phyloP scores from a whole-genome alignment of 2,329 filamentous ascomycete species.

The Coniella lustricola region DNA sequence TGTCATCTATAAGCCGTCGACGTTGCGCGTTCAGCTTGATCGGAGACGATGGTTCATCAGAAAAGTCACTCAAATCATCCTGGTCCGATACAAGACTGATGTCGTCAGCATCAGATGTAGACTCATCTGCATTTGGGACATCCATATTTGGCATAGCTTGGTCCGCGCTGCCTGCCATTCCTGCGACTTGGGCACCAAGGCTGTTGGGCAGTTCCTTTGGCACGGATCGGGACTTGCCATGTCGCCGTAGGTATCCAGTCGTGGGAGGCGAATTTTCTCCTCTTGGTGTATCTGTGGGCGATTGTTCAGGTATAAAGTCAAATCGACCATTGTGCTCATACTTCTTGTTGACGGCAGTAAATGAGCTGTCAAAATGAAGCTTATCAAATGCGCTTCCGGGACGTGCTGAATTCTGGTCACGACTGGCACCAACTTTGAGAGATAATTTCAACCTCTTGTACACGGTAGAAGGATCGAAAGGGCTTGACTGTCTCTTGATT shows the following conservation, averaged over 20 bases:
- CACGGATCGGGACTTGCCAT: slow-evolving; percentile 34
- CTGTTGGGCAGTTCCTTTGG: slow-evolving; percentile 29
- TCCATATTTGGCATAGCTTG: slow-evolving; percentile 30
- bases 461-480: slow-evolving; percentile 51
- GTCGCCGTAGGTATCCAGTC: slow-evolving; percentile 41
- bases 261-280: slow-evolving; percentile 33
- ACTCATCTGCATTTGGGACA: slow-evolving; percentile 32
- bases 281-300: slow-evolving; percentile 22
- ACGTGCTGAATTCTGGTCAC: slow-evolving; percentile 22
- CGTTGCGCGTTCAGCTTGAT: slow-evolving; percentile 41
- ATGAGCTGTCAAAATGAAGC: slow-evolving; percentile 45
- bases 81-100: slow-evolving; percentile 48
- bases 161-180: slow-evolving; percentile 29
- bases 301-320: slow-evolving; percentile 34
- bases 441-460: slow-evolving; percentile 51
- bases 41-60: slow-evolving; percentile 42
- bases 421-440: slow-evolving; percentile 23
- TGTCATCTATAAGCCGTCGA: slow-evolving; percentile 43
- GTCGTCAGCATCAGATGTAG: slow-evolving; percentile 39
- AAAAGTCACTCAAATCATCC: slow-evolving; percentile 45
- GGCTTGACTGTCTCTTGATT: slow-evolving; percentile 47
- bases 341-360: slow-evolving; percentile 50
- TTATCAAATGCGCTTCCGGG: slow-evolving; percentile 46
- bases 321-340: slow-evolving; percentile 52
- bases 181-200: slow-evolving; percentile 31